These are phyloP conservation scores for Lophium mytilinum DNA, from an alignment of 495 filamentous ascomycete genomes.

Conservation along the genomic window DNA sequence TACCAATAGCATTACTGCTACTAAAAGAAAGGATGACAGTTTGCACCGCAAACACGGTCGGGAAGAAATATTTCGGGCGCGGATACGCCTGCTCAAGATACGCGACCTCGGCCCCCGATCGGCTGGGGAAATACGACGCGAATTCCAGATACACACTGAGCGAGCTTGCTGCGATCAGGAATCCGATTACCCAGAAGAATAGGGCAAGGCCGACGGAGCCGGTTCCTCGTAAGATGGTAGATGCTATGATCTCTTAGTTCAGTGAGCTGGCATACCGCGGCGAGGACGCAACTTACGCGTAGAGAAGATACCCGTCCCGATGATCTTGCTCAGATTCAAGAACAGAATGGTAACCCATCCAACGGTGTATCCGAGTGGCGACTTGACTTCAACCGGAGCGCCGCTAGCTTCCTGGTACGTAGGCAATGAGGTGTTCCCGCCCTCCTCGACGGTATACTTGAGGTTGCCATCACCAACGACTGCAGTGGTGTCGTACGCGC, in stretches of 20 bases:
- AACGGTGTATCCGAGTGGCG: conserved; percentile 54
- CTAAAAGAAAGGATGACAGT: conserved; percentile 53
- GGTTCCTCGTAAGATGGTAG: conserved; percentile 46
- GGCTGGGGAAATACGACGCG: conserved; percentile 54
- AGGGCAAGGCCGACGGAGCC: conserved; percentile 53
- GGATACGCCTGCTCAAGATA: conserved; percentile 61
- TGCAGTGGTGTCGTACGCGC: not conserved
- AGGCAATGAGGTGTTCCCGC: conserved; percentile 46
- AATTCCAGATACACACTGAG: conserved; percentile 53
- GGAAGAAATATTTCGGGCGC: conserved; percentile 52
- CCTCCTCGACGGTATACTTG: conserved; percentile 45
- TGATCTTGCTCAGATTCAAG: conserved; percentile 57
- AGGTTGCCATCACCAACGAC: conserved; percentile 37
- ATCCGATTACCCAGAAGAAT: conserved; percentile 55
- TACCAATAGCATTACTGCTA: conserved; percentile 53
- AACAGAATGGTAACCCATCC: conserved; percentile 49
- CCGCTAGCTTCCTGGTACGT: conserved; percentile 57
- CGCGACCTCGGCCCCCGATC: conserved; percentile 56
- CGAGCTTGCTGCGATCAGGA: conserved; percentile 42
- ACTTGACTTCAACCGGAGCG: conserved; percentile 52
- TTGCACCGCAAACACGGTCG: conserved; percentile 52
- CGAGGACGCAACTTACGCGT: conserved; percentile 38
- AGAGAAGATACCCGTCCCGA: conserved; percentile 59
- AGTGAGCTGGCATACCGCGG: too few species aligned
- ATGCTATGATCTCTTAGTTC: conserved; percentile 33